Conservation (phyloP, 1,139 yeast species). For the Debaryomyces subglobosus region DNA sequence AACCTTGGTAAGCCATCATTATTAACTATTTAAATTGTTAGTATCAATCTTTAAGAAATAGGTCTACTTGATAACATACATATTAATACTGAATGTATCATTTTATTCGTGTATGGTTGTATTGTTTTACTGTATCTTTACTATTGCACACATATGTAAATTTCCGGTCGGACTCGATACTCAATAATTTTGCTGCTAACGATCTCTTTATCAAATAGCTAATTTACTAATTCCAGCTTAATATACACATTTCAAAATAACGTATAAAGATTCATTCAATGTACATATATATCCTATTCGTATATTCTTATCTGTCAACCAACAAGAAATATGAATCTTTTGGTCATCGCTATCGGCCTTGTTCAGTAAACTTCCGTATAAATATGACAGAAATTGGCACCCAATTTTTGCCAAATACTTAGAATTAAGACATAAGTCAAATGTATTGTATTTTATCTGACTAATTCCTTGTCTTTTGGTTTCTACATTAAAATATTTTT, state of each 20-base stretch:
- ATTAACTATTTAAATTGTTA: slow-evolving; percentile 57
- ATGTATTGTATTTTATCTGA: too few species aligned
- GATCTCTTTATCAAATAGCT: not conserved
- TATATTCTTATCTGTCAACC: not conserved
- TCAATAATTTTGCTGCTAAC: slow-evolving; percentile 2
- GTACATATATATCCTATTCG: not conserved
- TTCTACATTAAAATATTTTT: not conserved
- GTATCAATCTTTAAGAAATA: slow-evolving; percentile 12
- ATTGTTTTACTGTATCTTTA: not conserved
- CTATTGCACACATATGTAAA: not conserved
- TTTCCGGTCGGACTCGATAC: slow-evolving; percentile 5
- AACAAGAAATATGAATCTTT: not conserved
- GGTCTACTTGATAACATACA: slow-evolving; percentile 52
- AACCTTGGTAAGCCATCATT: slow-evolving; percentile 91
- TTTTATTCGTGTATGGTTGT: slow-evolving; percentile 23
- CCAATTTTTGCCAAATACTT: too few species aligned
- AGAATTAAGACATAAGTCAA: too few species aligned
- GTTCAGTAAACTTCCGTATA: too few species aligned
- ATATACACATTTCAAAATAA: not conserved
- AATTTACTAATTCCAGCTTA: not conserved
- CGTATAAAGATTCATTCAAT: not conserved
- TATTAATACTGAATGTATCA: slow-evolving; percentile 90
- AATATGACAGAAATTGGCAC: too few species aligned
- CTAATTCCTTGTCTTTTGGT: not conserved
- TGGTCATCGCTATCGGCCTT: too few species aligned